Evolutionary conservation across 139 green algal genomes (phyloP).

Genomic region (Tetraselmis striata): DNA sequence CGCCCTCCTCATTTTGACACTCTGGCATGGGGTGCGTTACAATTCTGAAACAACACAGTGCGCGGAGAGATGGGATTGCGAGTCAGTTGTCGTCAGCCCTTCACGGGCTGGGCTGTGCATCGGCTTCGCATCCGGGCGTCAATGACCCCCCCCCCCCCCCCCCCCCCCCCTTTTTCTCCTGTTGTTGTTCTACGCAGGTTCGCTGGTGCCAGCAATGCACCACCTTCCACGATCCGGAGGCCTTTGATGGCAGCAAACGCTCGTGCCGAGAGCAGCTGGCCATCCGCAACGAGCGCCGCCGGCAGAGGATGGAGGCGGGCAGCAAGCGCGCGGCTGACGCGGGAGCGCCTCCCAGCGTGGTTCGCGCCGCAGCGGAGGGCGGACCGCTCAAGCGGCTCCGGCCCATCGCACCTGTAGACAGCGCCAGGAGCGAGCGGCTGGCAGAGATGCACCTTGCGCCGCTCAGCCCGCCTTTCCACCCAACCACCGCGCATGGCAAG

Average conservation of each 20-base stretch:
- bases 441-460: not conserved
- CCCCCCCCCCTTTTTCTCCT: no score
- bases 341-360: not conserved
- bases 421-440: not conserved
- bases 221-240: constrained; percentile 17
- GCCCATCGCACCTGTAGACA: not conserved
- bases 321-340: not conserved
- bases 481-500: no score
- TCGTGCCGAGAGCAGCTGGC: constrained; percentile 26
- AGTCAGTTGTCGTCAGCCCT: no score
- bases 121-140: no score
- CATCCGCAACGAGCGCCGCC: constrained; percentile 27
- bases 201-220: not conserved
- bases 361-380: not conserved
- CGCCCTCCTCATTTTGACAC: no score
- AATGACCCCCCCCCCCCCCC: no score
- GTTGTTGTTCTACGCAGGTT: not conserved
- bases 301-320: not conserved
- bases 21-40: no score
- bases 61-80: no score
- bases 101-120: no score
- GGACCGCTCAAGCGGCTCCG: not conserved
- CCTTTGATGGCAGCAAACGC: constrained; percentile 25
- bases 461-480: not conserved
- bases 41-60: no score